Conservation (phyloP, 768 basidiomycete species). For the Plicaturopsis crispa region DNA sequence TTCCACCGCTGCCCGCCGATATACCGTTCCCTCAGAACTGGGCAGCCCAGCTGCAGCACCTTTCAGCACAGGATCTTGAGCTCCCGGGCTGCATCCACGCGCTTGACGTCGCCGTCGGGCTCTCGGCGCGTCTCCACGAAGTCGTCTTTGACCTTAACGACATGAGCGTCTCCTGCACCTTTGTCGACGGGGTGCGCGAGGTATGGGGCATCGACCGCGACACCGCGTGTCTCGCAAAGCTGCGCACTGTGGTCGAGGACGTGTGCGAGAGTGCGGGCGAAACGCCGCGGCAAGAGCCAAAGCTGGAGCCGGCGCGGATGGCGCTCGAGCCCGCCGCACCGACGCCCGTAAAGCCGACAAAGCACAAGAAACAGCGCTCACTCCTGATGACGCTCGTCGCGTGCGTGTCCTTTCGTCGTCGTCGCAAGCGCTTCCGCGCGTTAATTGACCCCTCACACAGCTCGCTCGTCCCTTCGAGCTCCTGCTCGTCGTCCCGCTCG, state of each 20-base stretch:
- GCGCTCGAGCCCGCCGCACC: constrained; percentile 11
- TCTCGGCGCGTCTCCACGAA: constrained; percentile 46
- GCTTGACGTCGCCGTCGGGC: constrained; percentile 52
- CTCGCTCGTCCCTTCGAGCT: constrained; percentile 23
- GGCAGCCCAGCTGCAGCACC: constrained; percentile 43
- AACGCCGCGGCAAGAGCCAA: constrained; percentile 24
- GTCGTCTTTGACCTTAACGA: constrained; percentile 54
- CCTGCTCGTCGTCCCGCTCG: constrained; percentile 20
- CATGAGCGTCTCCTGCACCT: constrained; percentile 40
- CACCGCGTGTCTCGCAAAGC: constrained; percentile 30
- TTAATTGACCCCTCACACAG: constrained; percentile 6
- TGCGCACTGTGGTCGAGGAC: constrained; percentile 45
- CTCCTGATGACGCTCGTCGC: constrained; percentile 63
- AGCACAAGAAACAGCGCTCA: constrained; percentile 67
- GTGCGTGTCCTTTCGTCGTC: constrained; percentile 26
- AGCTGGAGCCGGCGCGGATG: constrained; percentile 9
- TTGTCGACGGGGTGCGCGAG: constrained; percentile 47
- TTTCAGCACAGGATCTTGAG: constrained; percentile 45
- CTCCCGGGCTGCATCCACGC: constrained; percentile 45
- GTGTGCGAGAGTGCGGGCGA: constrained; percentile 42
- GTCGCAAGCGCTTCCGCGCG: neutral
- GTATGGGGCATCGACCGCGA: constrained; percentile 36
- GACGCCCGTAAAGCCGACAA: constrained; percentile 26
- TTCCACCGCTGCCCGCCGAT: constrained; percentile 30
- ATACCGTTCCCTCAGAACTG: constrained; percentile 45